Conservation (phyloP, 345 rosid species). For the Eucalyptus marginata region DNA sequence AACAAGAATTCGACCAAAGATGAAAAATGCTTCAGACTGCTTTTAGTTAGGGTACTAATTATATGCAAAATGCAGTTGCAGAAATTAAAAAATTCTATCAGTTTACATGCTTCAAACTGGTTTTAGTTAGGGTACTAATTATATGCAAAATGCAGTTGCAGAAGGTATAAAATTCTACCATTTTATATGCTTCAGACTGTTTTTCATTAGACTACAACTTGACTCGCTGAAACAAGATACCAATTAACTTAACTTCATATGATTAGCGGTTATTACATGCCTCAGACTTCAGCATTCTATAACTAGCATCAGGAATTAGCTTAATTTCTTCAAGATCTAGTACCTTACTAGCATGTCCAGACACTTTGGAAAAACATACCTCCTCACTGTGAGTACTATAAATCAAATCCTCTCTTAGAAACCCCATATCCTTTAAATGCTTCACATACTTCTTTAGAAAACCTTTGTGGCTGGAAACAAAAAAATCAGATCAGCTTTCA, state of each 20-base stretch:
- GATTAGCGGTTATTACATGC: not conserved
- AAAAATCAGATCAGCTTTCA: not conserved
- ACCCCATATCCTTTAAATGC: constrained; percentile 59
- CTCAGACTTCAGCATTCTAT: not conserved
- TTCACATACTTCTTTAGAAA: constrained; percentile 62
- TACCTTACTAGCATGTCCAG: not conserved
- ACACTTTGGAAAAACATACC: constrained; percentile 21
- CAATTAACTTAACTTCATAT: not conserved
- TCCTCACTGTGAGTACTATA: constrained; percentile 82
- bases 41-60: not conserved
- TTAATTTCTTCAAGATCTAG: not conserved
- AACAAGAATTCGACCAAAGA: not conserved
- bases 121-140: not conserved
- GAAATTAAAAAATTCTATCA: not conserved
- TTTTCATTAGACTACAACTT: not conserved
- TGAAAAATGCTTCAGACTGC: not conserved
- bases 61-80: not conserved
- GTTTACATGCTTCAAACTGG: not conserved
- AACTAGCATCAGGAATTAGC: not conserved
- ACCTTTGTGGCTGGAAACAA: constrained; percentile 67
- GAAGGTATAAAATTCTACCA: not conserved
- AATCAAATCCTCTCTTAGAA: constrained; percentile 78
- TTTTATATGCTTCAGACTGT: not conserved
- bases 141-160: not conserved
- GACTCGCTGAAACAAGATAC: not conserved